Conservation (phyloP, 257 asterid species). For the Rehmannia glutinosa region DNA sequence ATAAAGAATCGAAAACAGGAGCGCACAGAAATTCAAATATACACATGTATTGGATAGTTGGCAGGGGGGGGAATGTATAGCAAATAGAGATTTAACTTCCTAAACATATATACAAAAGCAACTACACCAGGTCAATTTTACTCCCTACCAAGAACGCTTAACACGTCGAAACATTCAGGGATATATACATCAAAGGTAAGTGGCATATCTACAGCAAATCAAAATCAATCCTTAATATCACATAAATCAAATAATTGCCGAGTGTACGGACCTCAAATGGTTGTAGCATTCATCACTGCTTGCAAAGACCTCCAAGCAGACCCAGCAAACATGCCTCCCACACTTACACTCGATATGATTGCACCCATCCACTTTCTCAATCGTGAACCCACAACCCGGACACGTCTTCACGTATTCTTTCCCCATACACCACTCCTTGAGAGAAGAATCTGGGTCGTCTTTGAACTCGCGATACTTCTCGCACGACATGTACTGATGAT, state of each 20-base stretch:
- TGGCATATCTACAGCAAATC: background rate
- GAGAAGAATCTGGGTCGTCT: conserved; percentile 70
- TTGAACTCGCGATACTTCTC: conserved; percentile 64
- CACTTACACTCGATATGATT: conserved; percentile 80
- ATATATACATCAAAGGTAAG: background rate
- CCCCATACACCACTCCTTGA: conserved; percentile 75
- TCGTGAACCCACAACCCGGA: conserved; percentile 63
- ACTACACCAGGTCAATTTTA: background rate
- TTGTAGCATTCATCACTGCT: conserved; percentile 57
- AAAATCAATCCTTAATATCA: background rate
- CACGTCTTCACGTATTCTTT: conserved; percentile 71
- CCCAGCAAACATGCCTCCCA: conserved; percentile 89
- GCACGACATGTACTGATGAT: conserved; percentile 66
- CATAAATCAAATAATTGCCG: conserved; percentile 26
- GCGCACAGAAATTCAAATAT: too few species aligned
- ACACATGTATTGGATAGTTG: too few species aligned
- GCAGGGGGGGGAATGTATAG: too few species aligned
- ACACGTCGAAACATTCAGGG: background rate
- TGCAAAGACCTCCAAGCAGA: conserved; percentile 50
- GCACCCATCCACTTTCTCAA: conserved; percentile 96
- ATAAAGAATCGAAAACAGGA: too few species aligned
- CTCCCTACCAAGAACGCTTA: background rate
- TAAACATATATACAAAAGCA: conserved; percentile 15
- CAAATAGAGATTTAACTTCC: background rate
- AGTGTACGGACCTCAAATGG: conserved; percentile 68